Evolutionary conservation across 2,329 filamentous ascomycete species (phyloP).

Genomic region (Colletotrichum aenigma): DNA sequence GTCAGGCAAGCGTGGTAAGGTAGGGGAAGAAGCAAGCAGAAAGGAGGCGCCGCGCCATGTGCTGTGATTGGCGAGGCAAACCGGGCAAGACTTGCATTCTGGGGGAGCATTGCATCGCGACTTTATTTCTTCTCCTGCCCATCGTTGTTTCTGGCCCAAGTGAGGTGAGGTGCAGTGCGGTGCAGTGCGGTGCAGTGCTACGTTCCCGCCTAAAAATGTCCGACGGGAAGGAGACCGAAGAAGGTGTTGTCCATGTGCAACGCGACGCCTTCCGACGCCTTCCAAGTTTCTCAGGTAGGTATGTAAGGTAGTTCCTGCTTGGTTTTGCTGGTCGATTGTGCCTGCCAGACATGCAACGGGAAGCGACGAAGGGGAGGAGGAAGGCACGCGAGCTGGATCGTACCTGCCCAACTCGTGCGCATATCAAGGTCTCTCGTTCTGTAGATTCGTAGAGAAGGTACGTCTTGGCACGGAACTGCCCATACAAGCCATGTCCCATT

Average conservation of each 20-base stretch:
- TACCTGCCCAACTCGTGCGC: neutral
- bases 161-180: neutral
- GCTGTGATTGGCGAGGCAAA: neutral
- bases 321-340: no score
- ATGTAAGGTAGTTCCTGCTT: neutral
- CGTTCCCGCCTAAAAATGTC: neutral
- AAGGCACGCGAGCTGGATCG: neutral
- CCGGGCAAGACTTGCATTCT: neutral
- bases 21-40: constrained; percentile 3
- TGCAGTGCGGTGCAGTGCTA: neutral
- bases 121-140: neutral
- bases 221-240: neutral
- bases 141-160: neutral
- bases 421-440: neutral
- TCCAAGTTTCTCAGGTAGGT: neutral
- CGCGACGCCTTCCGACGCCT: neutral
- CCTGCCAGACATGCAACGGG: neutral
- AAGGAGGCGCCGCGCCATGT: neutral
- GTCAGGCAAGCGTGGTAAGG: neutral
- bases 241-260: neutral
- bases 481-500: neutral
- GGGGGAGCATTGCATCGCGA: neutral
- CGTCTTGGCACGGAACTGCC: neutral
- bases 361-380: neutral
- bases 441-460: neutral